Percentiles rank a stretch among this genome's conserved stretches.
Conservation (phyloP, 805 yeast genomes). For the Ogataea nonfermentans region DNA sequence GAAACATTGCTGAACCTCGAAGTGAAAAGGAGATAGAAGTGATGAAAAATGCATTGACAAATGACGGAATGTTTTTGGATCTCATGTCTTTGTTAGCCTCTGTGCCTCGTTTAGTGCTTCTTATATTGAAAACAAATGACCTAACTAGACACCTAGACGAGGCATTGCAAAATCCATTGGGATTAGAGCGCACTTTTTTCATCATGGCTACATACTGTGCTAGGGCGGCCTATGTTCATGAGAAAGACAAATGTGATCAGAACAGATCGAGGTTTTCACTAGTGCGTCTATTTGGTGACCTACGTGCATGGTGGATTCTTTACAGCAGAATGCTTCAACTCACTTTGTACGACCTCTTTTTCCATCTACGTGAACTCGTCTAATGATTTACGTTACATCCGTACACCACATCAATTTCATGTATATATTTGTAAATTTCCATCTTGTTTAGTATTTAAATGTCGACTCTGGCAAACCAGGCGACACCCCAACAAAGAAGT, state of each 20-base stretch:
- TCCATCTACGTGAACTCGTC: constrained; percentile 13
- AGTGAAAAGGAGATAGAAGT: constrained; percentile 58
- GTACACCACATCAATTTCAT: not conserved
- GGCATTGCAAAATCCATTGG: constrained; percentile 73
- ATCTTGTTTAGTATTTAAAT: constrained; percentile 3
- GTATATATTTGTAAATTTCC: constrained; percentile 1
- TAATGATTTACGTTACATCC: constrained; percentile 3
- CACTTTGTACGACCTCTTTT: constrained; percentile 33
- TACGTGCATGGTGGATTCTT: constrained; percentile 34
- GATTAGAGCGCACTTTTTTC: constrained; percentile 82
- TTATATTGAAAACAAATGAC: constrained; percentile 92
- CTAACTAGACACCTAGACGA: constrained; percentile 88
- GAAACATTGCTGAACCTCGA: constrained; percentile 57
- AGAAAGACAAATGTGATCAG: constrained; percentile 20
- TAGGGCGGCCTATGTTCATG: constrained; percentile 68
- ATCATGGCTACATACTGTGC: constrained; percentile 93
- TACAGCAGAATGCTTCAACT: constrained; percentile 34
- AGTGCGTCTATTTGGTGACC: constrained; percentile 27
- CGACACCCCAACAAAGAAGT: constrained; percentile 4
- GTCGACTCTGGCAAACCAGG: constrained; percentile 15
- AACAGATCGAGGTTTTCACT: constrained; percentile 19
- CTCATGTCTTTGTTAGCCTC: constrained; percentile 75
- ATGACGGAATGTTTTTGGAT: constrained; percentile 63
- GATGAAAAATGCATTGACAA: constrained; percentile 64
- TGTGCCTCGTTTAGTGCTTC: constrained; percentile 81